A percentile compares a stretch with the other conserved stretches of the same genome.
phyloP scores from a whole-genome alignment of 306 rosid species.

The Sicyos baderoa region DNA sequence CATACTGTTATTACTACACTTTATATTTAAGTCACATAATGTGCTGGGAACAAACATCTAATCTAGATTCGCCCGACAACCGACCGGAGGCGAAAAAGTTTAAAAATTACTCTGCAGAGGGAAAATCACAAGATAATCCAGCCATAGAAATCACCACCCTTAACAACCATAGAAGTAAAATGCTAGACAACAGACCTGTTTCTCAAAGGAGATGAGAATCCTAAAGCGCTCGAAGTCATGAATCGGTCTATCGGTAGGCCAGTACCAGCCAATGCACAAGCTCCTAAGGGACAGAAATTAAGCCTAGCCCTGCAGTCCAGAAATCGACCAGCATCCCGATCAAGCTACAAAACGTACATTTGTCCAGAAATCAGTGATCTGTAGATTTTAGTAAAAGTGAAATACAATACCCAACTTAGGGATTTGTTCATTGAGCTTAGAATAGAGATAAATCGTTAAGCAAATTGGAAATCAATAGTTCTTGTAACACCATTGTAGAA shows the following conservation, averaged over 20 bases:
- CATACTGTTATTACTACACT: not conserved
- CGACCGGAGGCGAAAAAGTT: not conserved
- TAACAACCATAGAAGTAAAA: not conserved
- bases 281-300: constrained; percentile 89
- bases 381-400: not conserved
- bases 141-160: not conserved
- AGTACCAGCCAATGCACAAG: constrained; percentile 97
- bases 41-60: not conserved
- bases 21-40: not conserved
- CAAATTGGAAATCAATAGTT: not conserved
- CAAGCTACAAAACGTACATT: constrained; percentile 47
- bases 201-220: constrained; percentile 81
- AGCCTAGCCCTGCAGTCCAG: constrained; percentile 72
- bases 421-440: not conserved
- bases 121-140: not conserved
- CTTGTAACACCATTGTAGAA: not conserved
- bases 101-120: not conserved
- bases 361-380: constrained; percentile 17
- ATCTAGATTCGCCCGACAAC: not conserved
- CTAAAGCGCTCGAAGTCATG: constrained; percentile 80
- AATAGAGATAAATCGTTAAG: not conserved
- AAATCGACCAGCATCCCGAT: constrained; percentile 80
- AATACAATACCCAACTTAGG: not conserved
- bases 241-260: constrained; percentile 97
- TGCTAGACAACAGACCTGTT: constrained; percentile 53